Percentiles rank a stretch among this genome's conserved stretches.
Conservation (phyloP, 805 yeast genomes). For the Blastobotrys attinorum region DNA sequence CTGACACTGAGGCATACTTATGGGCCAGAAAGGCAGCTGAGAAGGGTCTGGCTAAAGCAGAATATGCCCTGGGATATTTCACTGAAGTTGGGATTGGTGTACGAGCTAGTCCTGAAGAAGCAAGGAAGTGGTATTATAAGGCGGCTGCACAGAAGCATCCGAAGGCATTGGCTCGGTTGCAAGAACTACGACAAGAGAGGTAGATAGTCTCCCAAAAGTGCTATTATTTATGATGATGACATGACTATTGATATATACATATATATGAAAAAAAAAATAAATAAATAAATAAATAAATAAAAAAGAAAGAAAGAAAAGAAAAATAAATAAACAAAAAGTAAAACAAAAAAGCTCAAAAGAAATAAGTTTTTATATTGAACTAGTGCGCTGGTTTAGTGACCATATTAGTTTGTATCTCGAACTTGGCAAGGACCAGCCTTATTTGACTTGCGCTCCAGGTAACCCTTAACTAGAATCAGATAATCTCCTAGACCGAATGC, state of each 20-base stretch:
- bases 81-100: slow-evolving; percentile 66
- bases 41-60: slow-evolving; percentile 59
- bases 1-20: slow-evolving; percentile 60
- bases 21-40: slow-evolving; percentile 72
- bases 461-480: too few relatives aligned
- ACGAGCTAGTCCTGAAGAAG: slow-evolving; percentile 38
- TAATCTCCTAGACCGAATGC: too few relatives aligned
- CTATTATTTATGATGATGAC: too few relatives aligned
- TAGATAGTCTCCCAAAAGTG: too few relatives aligned
- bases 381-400: too few relatives aligned
- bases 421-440: too few relatives aligned
- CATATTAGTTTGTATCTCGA: too few relatives aligned
- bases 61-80: slow-evolving; percentile 64
- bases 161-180: slow-evolving; percentile 40
- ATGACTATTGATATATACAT: too few relatives aligned
- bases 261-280: background rate
- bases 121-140: slow-evolving; percentile 46
- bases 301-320: background rate
- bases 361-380: too few relatives aligned
- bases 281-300: background rate
- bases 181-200: slow-evolving; percentile 15
- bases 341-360: too few relatives aligned
- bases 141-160: slow-evolving; percentile 61
- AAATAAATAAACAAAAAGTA: too few relatives aligned
- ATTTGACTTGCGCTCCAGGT: too few relatives aligned